These are phyloP conservation scores for Naganishia kalamii DNA, from an alignment of 768 basidiomycete species.

Conservation along the genomic window DNA sequence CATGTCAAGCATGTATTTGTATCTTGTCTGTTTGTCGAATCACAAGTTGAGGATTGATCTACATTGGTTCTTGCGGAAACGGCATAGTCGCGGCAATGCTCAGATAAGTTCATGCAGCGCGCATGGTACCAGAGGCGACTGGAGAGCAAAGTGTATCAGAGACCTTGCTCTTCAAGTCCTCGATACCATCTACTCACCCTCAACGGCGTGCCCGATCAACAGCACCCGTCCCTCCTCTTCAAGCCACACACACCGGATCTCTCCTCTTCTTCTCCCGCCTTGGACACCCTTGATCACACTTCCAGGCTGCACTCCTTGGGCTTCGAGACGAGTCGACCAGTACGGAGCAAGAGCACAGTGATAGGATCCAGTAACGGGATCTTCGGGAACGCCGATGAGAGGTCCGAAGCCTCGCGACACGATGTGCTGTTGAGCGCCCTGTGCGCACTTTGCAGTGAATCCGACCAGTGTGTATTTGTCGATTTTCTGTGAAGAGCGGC, in stretches of 20 bases:
- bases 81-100: no score
- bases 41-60: no score
- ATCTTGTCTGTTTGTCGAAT: no score
- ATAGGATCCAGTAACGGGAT: conserved; percentile 24
- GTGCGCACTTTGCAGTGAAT: background rate
- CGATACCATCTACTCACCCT: conserved; percentile 8
- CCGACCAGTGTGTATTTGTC: conserved; percentile 15
- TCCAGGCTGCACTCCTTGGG: conserved; percentile 1
- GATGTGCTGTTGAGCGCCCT: conserved; percentile 4
- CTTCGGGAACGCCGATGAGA: conserved; percentile 9
- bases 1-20: no score
- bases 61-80: no score
- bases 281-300: conserved; percentile 18
- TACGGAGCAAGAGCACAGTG: conserved; percentile 21
- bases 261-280: conserved; percentile 22
- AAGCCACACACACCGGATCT: conserved; percentile 19
- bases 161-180: background rate
- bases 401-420: conserved; percentile 18
- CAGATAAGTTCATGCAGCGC: background rate
- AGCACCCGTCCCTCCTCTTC: conserved; percentile 23
- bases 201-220: conserved; percentile 17
- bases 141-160: background rate
- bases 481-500: background rate
- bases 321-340: conserved; percentile 13
- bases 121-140: conserved; percentile 3